These are phyloP conservation scores for Trametes versicolor DNA, from an alignment of 1,284 basidiomycete species.

Conservation along the genomic window DNA sequence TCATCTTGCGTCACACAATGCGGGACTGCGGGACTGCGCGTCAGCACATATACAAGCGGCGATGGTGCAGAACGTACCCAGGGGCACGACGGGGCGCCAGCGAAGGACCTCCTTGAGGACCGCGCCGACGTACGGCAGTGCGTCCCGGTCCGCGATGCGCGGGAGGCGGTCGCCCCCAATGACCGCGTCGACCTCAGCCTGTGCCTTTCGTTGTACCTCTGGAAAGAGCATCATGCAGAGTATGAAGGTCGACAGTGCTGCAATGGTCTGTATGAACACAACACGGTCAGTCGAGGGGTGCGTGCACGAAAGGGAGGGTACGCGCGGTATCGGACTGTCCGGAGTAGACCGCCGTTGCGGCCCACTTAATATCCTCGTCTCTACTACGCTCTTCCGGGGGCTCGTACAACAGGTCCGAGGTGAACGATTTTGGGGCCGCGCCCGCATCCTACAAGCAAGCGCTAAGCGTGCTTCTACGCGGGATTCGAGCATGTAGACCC, in stretches of 20 bases:
- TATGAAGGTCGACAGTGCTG: slow-evolving; percentile 8
- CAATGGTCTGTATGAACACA: slow-evolving; percentile 2
- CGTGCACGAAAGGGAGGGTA: too few species aligned
- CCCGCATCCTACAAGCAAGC: slow-evolving; percentile 26
- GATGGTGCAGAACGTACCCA: slow-evolving; percentile 10
- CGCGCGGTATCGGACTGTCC: slow-evolving; percentile 36
- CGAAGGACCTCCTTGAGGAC: slow-evolving; percentile 34
- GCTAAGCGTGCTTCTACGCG: background rate
- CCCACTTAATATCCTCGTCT: slow-evolving; percentile 34
- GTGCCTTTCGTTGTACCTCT: slow-evolving; percentile 31
- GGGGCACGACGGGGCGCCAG: slow-evolving; percentile 28
- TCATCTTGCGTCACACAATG: slow-evolving; percentile 10
- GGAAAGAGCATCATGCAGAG: slow-evolving; percentile 15
- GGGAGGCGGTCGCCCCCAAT: slow-evolving; percentile 30
- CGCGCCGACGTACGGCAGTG: slow-evolving; percentile 33
- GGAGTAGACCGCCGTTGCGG: slow-evolving; percentile 29
- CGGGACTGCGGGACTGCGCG: background rate
- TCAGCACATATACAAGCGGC: background rate
- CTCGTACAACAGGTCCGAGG: slow-evolving; percentile 28
- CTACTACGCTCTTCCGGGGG: slow-evolving; percentile 13
- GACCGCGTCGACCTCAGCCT: slow-evolving; percentile 41
- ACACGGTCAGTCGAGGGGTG: too few species aligned
- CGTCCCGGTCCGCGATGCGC: slow-evolving; percentile 23
- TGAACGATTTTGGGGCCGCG: slow-evolving; percentile 32
- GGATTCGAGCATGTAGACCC: background rate